Conservation (phyloP, 345 rosid genomes). For the Sonneratia alba region DNA sequence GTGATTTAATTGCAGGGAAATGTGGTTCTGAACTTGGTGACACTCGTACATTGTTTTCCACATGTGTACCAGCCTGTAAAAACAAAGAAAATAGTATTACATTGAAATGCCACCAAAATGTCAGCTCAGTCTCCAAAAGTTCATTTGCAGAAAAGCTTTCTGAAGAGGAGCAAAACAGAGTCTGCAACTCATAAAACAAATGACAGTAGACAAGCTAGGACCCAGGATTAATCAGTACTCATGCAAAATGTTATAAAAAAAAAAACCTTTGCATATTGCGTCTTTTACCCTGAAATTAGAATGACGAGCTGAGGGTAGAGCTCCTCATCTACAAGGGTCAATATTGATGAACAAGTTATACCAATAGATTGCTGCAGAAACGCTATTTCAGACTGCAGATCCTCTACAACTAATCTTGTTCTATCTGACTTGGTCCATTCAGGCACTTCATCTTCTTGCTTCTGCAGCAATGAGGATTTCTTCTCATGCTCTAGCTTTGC, state of each 20-base stretch:
- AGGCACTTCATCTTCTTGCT: conserved; percentile 52
- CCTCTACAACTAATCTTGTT: conserved; percentile 47
- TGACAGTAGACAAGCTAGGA: no score
- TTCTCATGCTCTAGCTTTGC: conserved; percentile 59
- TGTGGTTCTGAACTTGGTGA: conserved; percentile 63
- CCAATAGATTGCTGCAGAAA: conserved; percentile 52
- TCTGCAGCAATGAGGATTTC: conserved; percentile 52
- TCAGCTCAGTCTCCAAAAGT: conserved; percentile 1
- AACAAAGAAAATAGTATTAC: background rate
- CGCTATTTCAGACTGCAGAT: conserved; percentile 38
- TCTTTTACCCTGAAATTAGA: conserved; percentile 70
- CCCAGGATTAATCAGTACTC: no score
- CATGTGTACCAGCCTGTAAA: conserved; percentile 47
- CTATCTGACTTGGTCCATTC: conserved; percentile 55
- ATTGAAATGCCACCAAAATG: background rate
- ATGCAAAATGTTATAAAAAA: no score
- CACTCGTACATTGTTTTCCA: conserved; percentile 78
- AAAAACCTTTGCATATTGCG: background rate
- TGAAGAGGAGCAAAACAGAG: no score
- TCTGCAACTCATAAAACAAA: no score
- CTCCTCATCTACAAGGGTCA: conserved; percentile 56
- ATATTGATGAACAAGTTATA: conserved; percentile 37
- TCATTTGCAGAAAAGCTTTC: no score
- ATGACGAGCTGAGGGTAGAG: conserved; percentile 76
- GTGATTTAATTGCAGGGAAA: conserved; percentile 60